These are phyloP conservation scores for Brassica rapa DNA, from an alignment of 345 rosid species.

Conservation along the genomic window DNA sequence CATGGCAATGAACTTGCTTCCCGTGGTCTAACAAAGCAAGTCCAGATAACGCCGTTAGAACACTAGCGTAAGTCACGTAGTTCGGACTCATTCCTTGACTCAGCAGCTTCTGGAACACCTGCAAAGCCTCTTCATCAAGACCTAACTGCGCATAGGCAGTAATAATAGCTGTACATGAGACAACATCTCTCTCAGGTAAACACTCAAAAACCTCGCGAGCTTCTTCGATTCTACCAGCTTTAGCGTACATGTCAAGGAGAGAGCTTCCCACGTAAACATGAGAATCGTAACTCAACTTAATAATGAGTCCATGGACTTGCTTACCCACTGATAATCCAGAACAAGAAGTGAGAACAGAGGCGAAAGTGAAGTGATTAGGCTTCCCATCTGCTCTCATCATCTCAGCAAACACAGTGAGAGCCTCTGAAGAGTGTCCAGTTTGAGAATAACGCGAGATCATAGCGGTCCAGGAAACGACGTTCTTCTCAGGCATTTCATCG, in stretches of 20 bases:
- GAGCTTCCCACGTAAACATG: conserved; percentile 88
- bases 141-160: conserved; percentile 91
- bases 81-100: conserved; percentile 77
- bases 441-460: conserved; percentile 88
- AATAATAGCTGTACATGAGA: conserved; percentile 87
- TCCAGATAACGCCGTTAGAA: conserved; percentile 76
- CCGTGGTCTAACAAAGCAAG: conserved; percentile 81
- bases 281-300: conserved; percentile 59
- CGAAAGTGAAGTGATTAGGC: conserved; percentile 82
- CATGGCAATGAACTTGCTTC: conserved; percentile 81
- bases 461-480: conserved; percentile 92
- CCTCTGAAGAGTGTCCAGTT: conserved; percentile 54
- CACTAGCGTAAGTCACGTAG: conserved; percentile 81
- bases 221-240: conserved; percentile 75
- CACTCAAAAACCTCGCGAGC: conserved; percentile 73
- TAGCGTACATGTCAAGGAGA: conserved; percentile 94
- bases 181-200: conserved; percentile 89
- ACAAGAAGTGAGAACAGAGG: conserved; percentile 73
- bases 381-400: conserved; percentile 70
- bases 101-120: conserved; percentile 61
- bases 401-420: conserved; percentile 60
- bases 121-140: conserved; percentile 73
- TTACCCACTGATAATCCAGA: conserved; percentile 60
- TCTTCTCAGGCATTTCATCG: conserved; percentile 78
- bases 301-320: conserved; percentile 70